Evolutionary conservation across 495 filamentous ascomycete species (phyloP).

Genomic region (Parmelia sp.): DNA sequence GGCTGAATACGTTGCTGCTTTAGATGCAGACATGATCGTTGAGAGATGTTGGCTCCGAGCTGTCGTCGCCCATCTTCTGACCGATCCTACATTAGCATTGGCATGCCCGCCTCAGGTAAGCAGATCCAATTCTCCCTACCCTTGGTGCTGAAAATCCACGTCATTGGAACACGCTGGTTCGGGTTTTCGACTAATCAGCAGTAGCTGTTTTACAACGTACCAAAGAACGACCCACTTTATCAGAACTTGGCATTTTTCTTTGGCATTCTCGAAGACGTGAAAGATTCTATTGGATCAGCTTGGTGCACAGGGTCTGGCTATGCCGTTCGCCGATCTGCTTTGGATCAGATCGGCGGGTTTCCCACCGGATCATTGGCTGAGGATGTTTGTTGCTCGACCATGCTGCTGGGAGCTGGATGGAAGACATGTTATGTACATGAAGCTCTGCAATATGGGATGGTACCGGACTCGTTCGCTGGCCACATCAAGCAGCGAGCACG

Average conservation of each 20-base stretch:
- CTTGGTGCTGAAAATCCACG: neutral
- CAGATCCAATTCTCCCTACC: neutral
- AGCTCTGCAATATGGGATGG: constrained; percentile 45
- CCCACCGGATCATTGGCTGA: constrained; percentile 46
- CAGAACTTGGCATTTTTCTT: constrained; percentile 45
- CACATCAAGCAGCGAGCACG: constrained; percentile 49
- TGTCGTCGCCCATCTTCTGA: constrained; percentile 42
- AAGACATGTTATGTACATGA: constrained; percentile 47
- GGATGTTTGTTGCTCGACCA: constrained; percentile 43
- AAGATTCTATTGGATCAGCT: constrained; percentile 42
- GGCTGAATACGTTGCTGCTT: constrained; percentile 43
- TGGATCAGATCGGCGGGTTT: constrained; percentile 48
- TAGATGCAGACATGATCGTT: constrained; percentile 56
- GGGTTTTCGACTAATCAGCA: neutral
- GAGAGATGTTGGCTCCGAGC: constrained; percentile 48
- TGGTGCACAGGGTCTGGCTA: constrained; percentile 53
- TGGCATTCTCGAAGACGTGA: constrained; percentile 46
- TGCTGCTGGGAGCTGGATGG: constrained; percentile 47
- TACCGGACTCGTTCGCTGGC: constrained; percentile 42
- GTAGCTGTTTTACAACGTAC: constrained; percentile 48
- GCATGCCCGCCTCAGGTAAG: constrained; percentile 44
- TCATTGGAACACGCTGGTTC: neutral
- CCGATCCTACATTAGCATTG: constrained; percentile 43
- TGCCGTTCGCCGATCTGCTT: constrained; percentile 41
- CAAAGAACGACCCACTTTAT: constrained; percentile 42